Evolutionary conservation across 78 protist species (phyloP).

Genomic region (Protostelium mycophagum): DNA sequence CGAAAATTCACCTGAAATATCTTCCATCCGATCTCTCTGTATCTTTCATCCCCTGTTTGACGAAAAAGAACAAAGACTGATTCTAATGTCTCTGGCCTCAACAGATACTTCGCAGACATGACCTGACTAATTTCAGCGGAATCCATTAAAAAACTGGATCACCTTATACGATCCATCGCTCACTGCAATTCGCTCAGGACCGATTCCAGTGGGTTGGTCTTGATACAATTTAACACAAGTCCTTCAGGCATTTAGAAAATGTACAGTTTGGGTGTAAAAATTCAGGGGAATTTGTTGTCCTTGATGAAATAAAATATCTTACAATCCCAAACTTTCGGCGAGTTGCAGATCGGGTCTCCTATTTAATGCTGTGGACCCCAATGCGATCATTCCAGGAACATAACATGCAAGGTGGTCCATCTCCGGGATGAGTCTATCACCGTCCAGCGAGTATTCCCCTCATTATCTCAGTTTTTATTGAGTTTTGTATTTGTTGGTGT

Average conservation of each 20-base stretch:
- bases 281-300: no score
- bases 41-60: slow-evolving; percentile 54
- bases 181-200: slow-evolving; percentile 56
- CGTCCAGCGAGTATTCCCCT: not conserved
- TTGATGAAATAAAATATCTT: no score
- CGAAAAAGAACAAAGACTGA: slow-evolving; percentile 59
- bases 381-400: slow-evolving; percentile 65
- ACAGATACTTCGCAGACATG: slow-evolving; percentile 33
- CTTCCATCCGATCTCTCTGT: slow-evolving; percentile 82
- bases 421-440: not conserved
- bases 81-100: slow-evolving; percentile 89
- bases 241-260: not conserved
- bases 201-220: slow-evolving; percentile 43
- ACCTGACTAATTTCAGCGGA: slow-evolving; percentile 37
- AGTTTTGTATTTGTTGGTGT: no score
- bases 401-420: slow-evolving; percentile 79
- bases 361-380: not conserved
- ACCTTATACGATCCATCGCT: not conserved
- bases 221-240: not conserved
- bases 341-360: not conserved
- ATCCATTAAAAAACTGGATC: not conserved
- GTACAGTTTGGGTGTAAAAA: no score
- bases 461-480: no score
- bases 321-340: not conserved
- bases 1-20: slow-evolving; percentile 51